Base-by-base conservation (phyloP, 2,329 filamentous ascomycete species). In the Pyrenophora teres region DNA sequence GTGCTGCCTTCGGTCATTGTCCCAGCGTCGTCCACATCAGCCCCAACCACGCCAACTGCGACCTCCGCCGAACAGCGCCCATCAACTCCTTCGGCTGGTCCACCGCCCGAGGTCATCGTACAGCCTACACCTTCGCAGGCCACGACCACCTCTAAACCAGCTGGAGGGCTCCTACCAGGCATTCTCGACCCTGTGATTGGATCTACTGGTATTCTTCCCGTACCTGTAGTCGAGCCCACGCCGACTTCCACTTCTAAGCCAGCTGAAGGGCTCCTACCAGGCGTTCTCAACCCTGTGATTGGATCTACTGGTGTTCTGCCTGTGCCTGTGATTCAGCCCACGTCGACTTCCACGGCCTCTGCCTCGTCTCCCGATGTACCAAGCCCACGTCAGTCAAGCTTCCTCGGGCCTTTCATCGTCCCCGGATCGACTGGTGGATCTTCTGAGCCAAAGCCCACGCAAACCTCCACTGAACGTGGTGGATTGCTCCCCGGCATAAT, bases 341-440 rank as follows among this genome's bases (percentile, higher is more conserved):
- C 58, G 13, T 47, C 10, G 46, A 25, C 9, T 47, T 46, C 43
- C 35, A 49, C 44, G 6, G 57, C 44, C n/a, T 41, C 56, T 16
- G 39, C 32, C 15, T 27, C 50, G 27, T 49, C 57, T 35, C 19
- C 19, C 5, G 46, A 51, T 13, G 40, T 44, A 38, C 46, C 54
- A 46, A 52, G 44, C 18, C 44, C 50, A 27, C 18, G 50, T 23
- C 50, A 48, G 18, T 41, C 63, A 13, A 60, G 59, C 53, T 59
- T 67, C 40, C 59, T 57, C 0, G 62, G 63, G 6, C 59, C 63
- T 3, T 65, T 67, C 50, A 66, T 63, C 19, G 51, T 64, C 16
- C 60, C 63, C 15, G 65, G 63, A 31, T 59, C 60, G 4, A 64
- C 63, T 31, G 63, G 57, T 13, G 48, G 52, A n/a, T 4, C 57